Evolutionary conservation across 1,284 basidiomycete species (phyloP), one percentile per base, ranked within the genome.

Genomic region (Puccinia polysora): DNA sequence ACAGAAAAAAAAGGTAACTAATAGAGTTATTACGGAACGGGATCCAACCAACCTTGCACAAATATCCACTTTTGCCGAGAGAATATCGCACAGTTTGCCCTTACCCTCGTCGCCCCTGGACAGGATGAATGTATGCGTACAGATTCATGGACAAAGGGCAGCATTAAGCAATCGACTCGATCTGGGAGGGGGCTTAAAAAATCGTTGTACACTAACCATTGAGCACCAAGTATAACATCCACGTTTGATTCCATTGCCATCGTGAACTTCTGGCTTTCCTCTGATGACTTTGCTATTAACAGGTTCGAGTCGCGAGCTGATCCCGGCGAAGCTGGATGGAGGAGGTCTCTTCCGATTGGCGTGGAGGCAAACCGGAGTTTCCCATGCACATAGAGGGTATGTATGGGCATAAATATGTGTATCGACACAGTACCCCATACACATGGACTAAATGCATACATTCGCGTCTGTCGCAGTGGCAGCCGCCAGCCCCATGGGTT

Each of bases 41-140:
- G 40, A 7, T 2, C 28, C 56, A 4, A 7, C 14, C 38, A 40
- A 72, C 70, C 70, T 72, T 14, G 70, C 70, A 52, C 70, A 72
- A 20, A 72, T 58, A 65, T 72, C 70, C 12, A 47, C 62, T 18
- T 64, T 32, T 6, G 70, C 70, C 0, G 62, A 72, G 4, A 72
- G 47, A 15, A 72, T 72, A 65, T 72, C 70, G n/a, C 70, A 65
- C 6, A 72, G 34, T 55, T 72, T 72, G n/a, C 70, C 70, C 58
- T 72, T 72, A n/a, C 70, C 70, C 38, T 72, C 70, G 32, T 72
- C 70, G 14, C 70, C 70, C 70, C 70, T 65, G 32, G 34, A 34
- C 25, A 20, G 2, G 0, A 25, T 10, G 20, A 32, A 67, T 20
- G 36, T n/a, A 12, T 38, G 18, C 20, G 23, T 23, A 18, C n/a